These are phyloP conservation scores for Ophiostoma himal-ulmi DNA, from an alignment of 2,329 filamentous ascomycete genomes.

Conservation along the genomic window DNA sequence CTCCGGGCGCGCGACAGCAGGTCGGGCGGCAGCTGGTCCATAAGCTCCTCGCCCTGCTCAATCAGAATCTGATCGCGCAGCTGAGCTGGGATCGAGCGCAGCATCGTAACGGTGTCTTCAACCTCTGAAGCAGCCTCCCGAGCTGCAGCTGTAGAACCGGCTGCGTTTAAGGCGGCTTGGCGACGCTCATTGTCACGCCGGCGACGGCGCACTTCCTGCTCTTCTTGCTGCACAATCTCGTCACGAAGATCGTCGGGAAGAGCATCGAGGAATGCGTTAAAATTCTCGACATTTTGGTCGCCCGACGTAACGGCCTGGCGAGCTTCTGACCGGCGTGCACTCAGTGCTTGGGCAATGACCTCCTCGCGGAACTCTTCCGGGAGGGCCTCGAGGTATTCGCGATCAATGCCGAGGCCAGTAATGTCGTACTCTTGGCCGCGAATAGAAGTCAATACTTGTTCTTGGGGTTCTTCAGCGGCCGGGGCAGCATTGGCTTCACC, in stretches of 20 bases:
- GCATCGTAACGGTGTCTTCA: conserved; percentile 88
- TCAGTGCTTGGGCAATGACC: conserved; percentile 86
- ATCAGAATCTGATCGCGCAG: conserved; percentile 82
- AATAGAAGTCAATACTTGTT: conserved; percentile 73
- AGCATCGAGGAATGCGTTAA: conserved; percentile 89
- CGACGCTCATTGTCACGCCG: conserved; percentile 73
- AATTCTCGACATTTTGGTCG: conserved; percentile 70
- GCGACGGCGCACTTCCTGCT: conserved; percentile 77
- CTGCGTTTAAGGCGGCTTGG: conserved; percentile 42
- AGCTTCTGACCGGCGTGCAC: conserved; percentile 73
- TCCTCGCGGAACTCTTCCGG: conserved; percentile 95
- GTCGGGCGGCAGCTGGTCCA: conserved; percentile 77
- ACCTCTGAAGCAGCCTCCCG: conserved; percentile 52
- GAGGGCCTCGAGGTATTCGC: conserved; percentile 92
- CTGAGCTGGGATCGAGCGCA: conserved; percentile 79
- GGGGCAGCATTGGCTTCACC: not conserved
- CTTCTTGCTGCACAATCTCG: conserved; percentile 87
- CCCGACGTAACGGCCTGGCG: conserved; percentile 57
- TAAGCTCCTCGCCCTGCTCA: conserved; percentile 83
- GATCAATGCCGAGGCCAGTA: conserved; percentile 88
- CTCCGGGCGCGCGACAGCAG: conserved; percentile 80
- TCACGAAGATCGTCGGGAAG: conserved; percentile 83
- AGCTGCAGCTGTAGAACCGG: conserved; percentile 23
- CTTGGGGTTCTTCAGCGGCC: not conserved
- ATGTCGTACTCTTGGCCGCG: conserved; percentile 86